Percentiles rank a stretch among this genome's conserved stretches.
Evolutionary conservation across 371 early-diverging fungal genomes (phyloP).

Genomic region (Basidiobolus meristosporus): DNA sequence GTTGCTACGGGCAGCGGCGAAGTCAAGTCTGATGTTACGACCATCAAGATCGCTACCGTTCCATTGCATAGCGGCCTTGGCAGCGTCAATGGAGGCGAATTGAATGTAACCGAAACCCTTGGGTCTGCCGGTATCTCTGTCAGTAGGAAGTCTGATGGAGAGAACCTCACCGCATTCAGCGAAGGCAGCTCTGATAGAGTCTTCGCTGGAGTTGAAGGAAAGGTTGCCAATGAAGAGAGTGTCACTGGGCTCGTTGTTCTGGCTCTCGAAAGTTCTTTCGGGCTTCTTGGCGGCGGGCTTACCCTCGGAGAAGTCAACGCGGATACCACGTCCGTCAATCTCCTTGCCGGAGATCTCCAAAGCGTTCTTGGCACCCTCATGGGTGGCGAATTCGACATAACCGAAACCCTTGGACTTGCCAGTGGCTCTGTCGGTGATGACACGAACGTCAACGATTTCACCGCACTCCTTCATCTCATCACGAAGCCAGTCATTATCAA

Average conservation of each 20-base stretch:
- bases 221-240: slow-evolving; percentile 91
- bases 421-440: slow-evolving; percentile 37
- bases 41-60: slow-evolving; percentile 48
- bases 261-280: slow-evolving; percentile 7
- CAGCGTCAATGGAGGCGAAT: slow-evolving; percentile 32
- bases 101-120: slow-evolving; percentile 61
- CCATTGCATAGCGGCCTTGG: slow-evolving; percentile 41
- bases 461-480: slow-evolving; percentile 37
- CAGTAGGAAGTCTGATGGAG: slow-evolving; percentile 38
- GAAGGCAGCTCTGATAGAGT: slow-evolving; percentile 71
- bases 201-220: slow-evolving; percentile 74
- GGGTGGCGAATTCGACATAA: slow-evolving; percentile 38
- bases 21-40: slow-evolving; percentile 42
- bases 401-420: slow-evolving; percentile 49
- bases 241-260: slow-evolving; percentile 15
- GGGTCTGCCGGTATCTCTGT: slow-evolving; percentile 35
- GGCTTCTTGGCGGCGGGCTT: slow-evolving; percentile 18
- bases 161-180: slow-evolving; percentile 70
- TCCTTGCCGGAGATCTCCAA: slow-evolving; percentile 38
- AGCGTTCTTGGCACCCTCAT: slow-evolving; percentile 35
- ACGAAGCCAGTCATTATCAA: slow-evolving; percentile 33
- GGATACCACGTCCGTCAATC: slow-evolving; percentile 43
- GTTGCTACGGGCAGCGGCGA: slow-evolving; percentile 23
- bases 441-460: slow-evolving; percentile 34
- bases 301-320: slow-evolving; percentile 19